Evolutionary conservation across 2,329 filamentous ascomycete species (phyloP).

Genomic region (Exophiala alcalophila): DNA sequence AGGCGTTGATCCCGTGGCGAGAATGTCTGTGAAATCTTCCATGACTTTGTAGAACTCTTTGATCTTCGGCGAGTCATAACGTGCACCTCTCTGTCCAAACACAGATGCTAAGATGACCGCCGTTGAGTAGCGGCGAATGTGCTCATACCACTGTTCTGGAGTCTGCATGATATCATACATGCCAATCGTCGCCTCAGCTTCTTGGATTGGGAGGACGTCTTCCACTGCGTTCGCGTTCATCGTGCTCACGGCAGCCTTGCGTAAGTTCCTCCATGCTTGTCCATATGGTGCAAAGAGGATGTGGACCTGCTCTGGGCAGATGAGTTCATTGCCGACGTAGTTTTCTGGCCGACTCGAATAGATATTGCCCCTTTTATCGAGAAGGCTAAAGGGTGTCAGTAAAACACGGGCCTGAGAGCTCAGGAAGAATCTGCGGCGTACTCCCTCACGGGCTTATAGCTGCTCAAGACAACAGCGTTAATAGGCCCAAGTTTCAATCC

Average conservation of each 20-base stretch:
- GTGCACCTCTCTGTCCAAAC: slow-evolving; percentile 14
- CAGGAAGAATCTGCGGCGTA: slow-evolving; percentile 2
- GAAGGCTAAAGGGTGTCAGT: slow-evolving; percentile 31
- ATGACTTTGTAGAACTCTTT: slow-evolving; percentile 11
- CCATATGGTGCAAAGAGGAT: slow-evolving; percentile 44
- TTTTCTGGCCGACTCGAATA: slow-evolving; percentile 42
- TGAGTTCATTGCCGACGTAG: slow-evolving; percentile 39
- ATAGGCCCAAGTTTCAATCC: slow-evolving; percentile 22
- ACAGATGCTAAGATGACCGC: slow-evolving; percentile 15
- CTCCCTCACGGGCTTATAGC: slow-evolving; percentile 19
- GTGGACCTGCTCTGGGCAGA: slow-evolving; percentile 13
- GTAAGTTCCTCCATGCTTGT: slow-evolving; percentile 44
- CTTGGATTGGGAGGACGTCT: slow-evolving; percentile 21
- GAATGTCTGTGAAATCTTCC: slow-evolving; percentile 7
- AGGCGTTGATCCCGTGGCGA: slow-evolving; percentile 11
- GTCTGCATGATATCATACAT: slow-evolving; percentile 40
- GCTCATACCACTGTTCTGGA: slow-evolving; percentile 8
- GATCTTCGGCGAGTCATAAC: slow-evolving; percentile 9
- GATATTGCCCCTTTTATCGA: slow-evolving; percentile 40
- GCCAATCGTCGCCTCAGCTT: slow-evolving; percentile 23
- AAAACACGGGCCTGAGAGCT: background rate
- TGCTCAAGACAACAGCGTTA: slow-evolving; percentile 23
- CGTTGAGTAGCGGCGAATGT: slow-evolving; percentile 13
- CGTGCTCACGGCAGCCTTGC: slow-evolving; percentile 23
- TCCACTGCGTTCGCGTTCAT: slow-evolving; percentile 6